These are phyloP conservation scores for Penicillium polonicum DNA, from an alignment of 2,329 filamentous ascomycete genomes.

Conservation along the genomic window DNA sequence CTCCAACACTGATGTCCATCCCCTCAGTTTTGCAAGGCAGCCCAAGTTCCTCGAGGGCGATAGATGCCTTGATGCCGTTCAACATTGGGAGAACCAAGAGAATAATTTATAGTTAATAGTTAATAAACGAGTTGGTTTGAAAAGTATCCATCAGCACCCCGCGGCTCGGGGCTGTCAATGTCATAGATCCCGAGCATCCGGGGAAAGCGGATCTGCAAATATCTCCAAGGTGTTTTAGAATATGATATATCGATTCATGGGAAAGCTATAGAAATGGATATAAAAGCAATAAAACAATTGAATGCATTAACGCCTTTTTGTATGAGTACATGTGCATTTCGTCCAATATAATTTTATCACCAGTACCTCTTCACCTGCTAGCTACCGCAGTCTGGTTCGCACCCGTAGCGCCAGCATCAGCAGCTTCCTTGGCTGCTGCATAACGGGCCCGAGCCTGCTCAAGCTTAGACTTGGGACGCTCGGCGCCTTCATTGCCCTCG, in stretches of 20 bases:
- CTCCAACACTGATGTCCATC: too few species aligned
- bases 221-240: not conserved
- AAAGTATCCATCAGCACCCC: too few species aligned
- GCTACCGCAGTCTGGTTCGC: slow-evolving; percentile 5
- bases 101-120: too few species aligned
- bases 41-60: too few species aligned
- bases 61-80: too few species aligned
- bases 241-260: not conserved
- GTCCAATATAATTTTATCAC: slow-evolving; percentile 1
- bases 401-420: slow-evolving; percentile 12
- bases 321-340: slow-evolving; percentile 9
- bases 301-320: slow-evolving; percentile 6
- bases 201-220: not conserved
- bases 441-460: slow-evolving; percentile 59
- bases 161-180: too few species aligned
- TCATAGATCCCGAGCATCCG: too few species aligned
- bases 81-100: too few species aligned
- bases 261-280: not conserved
- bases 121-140: too few species aligned
- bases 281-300: not conserved
- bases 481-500: slow-evolving; percentile 19
- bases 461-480: slow-evolving; percentile 51
- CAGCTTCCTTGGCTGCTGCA: slow-evolving; percentile 47
- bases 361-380: not conserved
- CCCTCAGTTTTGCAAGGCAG: too few species aligned